phyloP scores from a whole-genome alignment of 139 green algal genomes.

The Penium margaritaceum region DNA sequence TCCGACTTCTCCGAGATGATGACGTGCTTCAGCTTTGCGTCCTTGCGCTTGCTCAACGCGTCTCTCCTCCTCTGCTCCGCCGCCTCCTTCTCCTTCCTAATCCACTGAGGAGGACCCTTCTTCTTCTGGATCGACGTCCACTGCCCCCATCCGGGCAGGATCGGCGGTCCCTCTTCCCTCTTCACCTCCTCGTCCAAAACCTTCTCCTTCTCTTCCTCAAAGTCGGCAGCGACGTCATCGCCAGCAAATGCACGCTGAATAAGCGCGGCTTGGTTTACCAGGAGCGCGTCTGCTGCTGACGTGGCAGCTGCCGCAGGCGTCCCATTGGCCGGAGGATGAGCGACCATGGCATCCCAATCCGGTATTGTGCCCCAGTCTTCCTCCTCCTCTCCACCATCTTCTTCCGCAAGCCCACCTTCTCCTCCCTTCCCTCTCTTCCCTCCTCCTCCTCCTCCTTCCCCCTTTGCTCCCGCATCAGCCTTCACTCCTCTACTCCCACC shows the following conservation, averaged over 20 bases:
- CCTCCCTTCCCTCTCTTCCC: no score
- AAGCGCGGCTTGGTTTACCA: constrained; percentile 57
- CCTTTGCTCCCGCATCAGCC: no score
- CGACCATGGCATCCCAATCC: no score
- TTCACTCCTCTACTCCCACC: no score
- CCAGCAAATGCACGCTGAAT: constrained; percentile 69
- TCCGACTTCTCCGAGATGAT: constrained; percentile 83
- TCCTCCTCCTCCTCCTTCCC: no score
- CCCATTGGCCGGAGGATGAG: no score
- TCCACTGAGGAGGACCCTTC: constrained; percentile 23
- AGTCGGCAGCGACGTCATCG: constrained; percentile 86
- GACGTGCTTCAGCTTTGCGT: constrained; percentile 73
- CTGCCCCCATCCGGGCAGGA: constrained; percentile 72
- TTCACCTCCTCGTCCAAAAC: constrained; percentile 69
- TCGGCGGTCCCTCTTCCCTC: constrained; percentile 41
- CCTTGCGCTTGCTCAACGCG: constrained; percentile 59
- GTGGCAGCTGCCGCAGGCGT: no score
- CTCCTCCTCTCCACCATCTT: no score
- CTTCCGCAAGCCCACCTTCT: no score
- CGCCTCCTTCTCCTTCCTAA: constrained; percentile 55
- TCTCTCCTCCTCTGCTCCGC: constrained; percentile 57
- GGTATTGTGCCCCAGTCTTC: no score
- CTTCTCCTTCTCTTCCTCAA: constrained; percentile 68
- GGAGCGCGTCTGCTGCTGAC: no score
- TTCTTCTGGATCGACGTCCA: constrained; percentile 72